These are phyloP conservation scores for Bertia moriformis DNA, from an alignment of 2,329 filamentous ascomycete species.

Conservation along the genomic window DNA sequence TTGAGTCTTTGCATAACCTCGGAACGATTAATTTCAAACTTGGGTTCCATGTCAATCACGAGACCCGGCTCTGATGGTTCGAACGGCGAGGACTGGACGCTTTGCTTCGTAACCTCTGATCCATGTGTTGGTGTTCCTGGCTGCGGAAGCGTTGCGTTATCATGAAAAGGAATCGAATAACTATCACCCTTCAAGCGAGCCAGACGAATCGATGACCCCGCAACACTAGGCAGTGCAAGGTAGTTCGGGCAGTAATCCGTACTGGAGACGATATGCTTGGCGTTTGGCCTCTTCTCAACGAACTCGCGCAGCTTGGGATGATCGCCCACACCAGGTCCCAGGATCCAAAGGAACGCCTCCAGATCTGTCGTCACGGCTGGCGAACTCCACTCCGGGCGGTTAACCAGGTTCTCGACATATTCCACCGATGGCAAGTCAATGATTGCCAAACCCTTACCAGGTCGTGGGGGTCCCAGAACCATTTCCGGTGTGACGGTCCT, in stretches of 20 bases:
- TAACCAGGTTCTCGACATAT: neutral
- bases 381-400: neutral
- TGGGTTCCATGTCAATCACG: neutral
- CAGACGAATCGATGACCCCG: neutral
- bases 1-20: neutral
- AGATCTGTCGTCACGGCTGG: neutral
- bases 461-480: neutral
- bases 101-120: neutral
- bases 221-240: neutral
- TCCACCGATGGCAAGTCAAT: neutral
- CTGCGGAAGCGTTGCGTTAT: neutral
- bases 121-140: neutral
- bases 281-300: neutral
- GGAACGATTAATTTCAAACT: neutral
- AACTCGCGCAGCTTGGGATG: neutral
- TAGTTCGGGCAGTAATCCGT: slow-evolving; percentile 1
- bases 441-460: neutral
- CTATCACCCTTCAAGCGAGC: neutral
- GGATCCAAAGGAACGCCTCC: neutral
- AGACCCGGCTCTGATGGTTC: neutral
- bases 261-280: neutral
- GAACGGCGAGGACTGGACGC: neutral
- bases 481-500: slow-evolving; percentile 36
- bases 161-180: neutral
- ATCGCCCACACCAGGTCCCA: neutral